Evolutionary conservation across 2,329 filamentous ascomycete genomes (phyloP).

Genomic region (Pyrenophora teres): DNA sequence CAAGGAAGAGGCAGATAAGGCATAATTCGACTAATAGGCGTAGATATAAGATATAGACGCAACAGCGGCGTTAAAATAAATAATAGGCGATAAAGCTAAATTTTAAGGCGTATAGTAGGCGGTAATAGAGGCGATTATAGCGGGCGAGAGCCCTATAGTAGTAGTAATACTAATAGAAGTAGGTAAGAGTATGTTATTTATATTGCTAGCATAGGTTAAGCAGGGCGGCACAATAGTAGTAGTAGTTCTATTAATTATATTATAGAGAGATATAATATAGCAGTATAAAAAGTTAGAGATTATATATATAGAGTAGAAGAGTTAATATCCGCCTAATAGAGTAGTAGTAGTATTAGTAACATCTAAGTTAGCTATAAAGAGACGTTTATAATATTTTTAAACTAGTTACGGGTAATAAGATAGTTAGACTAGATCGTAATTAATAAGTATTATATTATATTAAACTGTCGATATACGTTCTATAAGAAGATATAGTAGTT

Average conservation of each 20-base stretch:
- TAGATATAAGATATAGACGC: conserved; percentile 12
- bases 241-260: conserved; percentile 28
- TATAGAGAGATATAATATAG: conserved; percentile 26
- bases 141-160: conserved; percentile 20
- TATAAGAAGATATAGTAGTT: conserved; percentile 17
- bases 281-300: no score
- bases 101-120: conserved; percentile 24
- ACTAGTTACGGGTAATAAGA: conserved; percentile 18
- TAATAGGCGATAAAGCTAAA: conserved; percentile 13
- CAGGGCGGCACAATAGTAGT: no score
- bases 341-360: conserved; percentile 29
- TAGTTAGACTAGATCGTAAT: no score
- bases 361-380: conserved; percentile 26
- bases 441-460: conserved; percentile 26
- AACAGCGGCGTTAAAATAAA: no score
- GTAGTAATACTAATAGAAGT: conserved; percentile 28
- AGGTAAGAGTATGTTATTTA: conserved; percentile 36
- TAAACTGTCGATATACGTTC: conserved; percentile 20
- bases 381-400: conserved; percentile 28
- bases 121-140: conserved; percentile 25
- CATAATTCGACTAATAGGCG: conserved; percentile 2
- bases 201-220: no score
- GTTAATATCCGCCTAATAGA: conserved; percentile 13
- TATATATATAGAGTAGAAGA: conserved; percentile 26
- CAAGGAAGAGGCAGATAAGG: conserved; percentile 13